A percentile compares a stretch with the other conserved stretches of the same genome.
phyloP scores from a whole-genome alignment of 2,329 filamentous ascomycete species.

The Clonostachys rosea region DNA sequence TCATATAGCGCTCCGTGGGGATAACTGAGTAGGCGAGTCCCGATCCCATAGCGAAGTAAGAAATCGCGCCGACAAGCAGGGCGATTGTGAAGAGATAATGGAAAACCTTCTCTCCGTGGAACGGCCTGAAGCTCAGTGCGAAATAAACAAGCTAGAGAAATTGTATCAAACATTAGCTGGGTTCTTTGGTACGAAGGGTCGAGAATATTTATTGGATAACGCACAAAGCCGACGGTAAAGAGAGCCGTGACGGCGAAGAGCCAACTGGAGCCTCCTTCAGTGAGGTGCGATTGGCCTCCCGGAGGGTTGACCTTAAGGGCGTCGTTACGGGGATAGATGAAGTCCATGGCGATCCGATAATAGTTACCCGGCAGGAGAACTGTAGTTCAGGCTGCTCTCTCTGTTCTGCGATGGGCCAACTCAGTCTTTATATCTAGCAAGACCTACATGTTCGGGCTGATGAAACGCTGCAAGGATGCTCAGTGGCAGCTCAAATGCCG shows the following conservation, averaged over 20 bases:
- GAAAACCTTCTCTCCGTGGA: constrained; percentile 46
- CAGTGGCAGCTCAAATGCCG: no score
- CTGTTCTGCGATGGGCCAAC: no score
- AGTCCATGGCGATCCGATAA: constrained; percentile 16
- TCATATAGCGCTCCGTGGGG: constrained; percentile 14
- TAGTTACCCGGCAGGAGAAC: no score
- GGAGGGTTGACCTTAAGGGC: constrained; percentile 42
- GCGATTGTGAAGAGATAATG: constrained; percentile 49
- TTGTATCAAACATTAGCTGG: constrained; percentile 1
- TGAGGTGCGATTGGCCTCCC: constrained; percentile 29
- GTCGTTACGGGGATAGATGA: constrained; percentile 31
- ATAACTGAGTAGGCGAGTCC: constrained; percentile 42
- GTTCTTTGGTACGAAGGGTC: background rate
- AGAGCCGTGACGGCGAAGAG: constrained; percentile 48
- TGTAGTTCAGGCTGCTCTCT: no score
- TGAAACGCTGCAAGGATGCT: no score
- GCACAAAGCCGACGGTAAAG: constrained; percentile 39
- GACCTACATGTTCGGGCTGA: no score
- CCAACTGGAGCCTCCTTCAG: constrained; percentile 46
- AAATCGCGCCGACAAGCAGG: constrained; percentile 40
- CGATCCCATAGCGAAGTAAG: constrained; percentile 48
- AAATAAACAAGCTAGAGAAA: constrained; percentile 30
- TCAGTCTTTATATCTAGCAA: no score
- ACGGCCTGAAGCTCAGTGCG: constrained; percentile 32
- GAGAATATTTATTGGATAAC: constrained; percentile 7